These are phyloP conservation scores for Solanum lignicaule DNA, from an alignment of 257 asterid genomes.

Conservation along the genomic window DNA sequence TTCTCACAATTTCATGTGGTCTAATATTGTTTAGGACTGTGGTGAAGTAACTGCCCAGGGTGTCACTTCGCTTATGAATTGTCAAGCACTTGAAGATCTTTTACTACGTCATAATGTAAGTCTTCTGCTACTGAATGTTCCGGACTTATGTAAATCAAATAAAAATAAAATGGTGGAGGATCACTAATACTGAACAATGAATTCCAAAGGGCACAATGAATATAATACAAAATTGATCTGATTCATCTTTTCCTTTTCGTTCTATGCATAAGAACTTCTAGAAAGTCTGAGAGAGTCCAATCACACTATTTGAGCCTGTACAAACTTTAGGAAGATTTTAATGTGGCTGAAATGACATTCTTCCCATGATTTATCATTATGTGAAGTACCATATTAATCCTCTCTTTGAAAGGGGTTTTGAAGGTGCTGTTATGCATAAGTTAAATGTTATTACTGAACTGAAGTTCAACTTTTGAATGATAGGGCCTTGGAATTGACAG, in stretches of 20 bases:
- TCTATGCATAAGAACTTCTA: not conserved
- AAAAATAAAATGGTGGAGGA: not conserved
- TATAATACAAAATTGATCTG: not conserved
- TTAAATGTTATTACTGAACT: not conserved
- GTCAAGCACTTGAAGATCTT: constrained; percentile 84
- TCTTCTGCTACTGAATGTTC: not conserved
- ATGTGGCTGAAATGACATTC: not conserved
- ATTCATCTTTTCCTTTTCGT: not conserved
- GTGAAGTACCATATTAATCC: not conserved
- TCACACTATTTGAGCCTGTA: not conserved
- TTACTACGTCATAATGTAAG: constrained; percentile 64
- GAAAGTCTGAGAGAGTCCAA: not conserved
- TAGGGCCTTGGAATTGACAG: constrained; percentile 63
- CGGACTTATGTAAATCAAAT: not conserved
- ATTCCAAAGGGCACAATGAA: not conserved
- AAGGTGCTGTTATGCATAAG: not conserved
- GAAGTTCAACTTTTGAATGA: constrained; percentile 6
- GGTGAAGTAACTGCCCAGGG: constrained; percentile 64
- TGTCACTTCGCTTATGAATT: constrained; percentile 47
- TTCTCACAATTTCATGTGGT: not conserved
- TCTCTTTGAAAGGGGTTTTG: not conserved
- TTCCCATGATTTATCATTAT: not conserved
- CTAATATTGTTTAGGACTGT: constrained; percentile 53
- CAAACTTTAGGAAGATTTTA: not conserved
- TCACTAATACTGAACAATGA: not conserved